Conservation (phyloP, 768 basidiomycete species). For the Neoboletus subvelutipes region DNA sequence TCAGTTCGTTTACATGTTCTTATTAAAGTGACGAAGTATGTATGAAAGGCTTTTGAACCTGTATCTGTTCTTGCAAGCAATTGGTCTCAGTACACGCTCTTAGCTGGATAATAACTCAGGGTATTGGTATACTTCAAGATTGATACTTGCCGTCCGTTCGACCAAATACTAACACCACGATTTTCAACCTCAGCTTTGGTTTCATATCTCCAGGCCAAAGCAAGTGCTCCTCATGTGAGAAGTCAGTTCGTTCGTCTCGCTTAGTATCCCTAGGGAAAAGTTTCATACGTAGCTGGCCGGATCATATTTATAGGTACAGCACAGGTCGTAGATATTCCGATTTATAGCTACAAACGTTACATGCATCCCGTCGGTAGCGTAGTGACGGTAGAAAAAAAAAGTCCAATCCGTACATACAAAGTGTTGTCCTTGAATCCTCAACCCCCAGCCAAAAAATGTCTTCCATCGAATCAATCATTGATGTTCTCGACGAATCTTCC, state of each 20-base stretch:
- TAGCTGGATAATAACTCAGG: too few species aligned
- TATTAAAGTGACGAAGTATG: too few species aligned
- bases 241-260: too few species aligned
- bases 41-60: not conserved
- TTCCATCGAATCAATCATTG: not conserved
- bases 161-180: too few species aligned
- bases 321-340: not conserved
- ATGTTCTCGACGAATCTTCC: slow-evolving; percentile 44
- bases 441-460: not conserved
- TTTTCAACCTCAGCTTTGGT: not conserved
- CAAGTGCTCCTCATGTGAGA: not conserved
- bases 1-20: not conserved
- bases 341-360: not conserved
- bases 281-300: not conserved
- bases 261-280: too few species aligned
- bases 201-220: not conserved
- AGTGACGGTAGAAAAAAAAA: not conserved
- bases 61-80: not conserved
- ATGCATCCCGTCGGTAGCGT: not conserved
- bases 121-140: too few species aligned
- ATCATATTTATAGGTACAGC: not conserved
- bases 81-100: not conserved
- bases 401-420: not conserved
- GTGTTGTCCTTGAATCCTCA: not conserved
- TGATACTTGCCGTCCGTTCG: too few species aligned